Conservation (phyloP, 1,284 basidiomycete species). For the Microbotryum lychnidis-dioicae region DNA sequence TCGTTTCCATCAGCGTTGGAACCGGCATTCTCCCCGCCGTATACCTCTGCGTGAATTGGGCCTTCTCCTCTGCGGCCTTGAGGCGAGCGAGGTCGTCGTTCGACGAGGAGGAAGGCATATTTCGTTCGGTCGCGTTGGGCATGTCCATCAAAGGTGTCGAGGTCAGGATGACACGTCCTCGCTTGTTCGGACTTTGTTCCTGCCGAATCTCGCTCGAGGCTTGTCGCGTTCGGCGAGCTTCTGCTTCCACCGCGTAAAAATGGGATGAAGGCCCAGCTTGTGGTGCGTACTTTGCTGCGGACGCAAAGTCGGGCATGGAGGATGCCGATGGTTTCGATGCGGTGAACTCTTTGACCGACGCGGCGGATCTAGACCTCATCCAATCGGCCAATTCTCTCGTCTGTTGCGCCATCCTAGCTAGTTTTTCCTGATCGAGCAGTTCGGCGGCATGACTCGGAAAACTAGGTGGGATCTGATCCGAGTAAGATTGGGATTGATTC, state of each 20-base stretch:
- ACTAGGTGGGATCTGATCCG: not conserved
- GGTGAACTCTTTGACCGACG: not conserved
- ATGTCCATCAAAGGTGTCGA: too few species aligned
- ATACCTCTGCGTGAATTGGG: too few species aligned
- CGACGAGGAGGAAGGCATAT: too few species aligned
- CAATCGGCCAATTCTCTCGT: constrained; percentile 13
- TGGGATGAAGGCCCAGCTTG: not conserved
- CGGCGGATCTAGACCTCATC: not conserved
- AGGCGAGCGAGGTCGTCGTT: too few species aligned
- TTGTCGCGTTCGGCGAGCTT: not conserved
- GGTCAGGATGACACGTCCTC: too few species aligned
- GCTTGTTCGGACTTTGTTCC: not conserved
- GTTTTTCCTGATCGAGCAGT: constrained; percentile 2
- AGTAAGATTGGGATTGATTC: not conserved
- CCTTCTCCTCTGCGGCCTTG: too few species aligned
- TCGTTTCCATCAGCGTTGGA: too few species aligned
- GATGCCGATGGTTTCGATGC: too few species aligned
- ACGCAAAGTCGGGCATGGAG: too few species aligned
- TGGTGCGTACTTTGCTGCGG: not conserved
- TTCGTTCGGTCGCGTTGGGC: too few species aligned
- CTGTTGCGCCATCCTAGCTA: constrained; percentile 10
- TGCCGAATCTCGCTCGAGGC: not conserved
- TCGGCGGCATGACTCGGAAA: not conserved
- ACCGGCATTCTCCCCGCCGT: too few species aligned
- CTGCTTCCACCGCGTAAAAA: not conserved